These are phyloP conservation scores for Choiromyces venosus DNA, from an alignment of 495 filamentous ascomycete genomes.

Conservation along the genomic window DNA sequence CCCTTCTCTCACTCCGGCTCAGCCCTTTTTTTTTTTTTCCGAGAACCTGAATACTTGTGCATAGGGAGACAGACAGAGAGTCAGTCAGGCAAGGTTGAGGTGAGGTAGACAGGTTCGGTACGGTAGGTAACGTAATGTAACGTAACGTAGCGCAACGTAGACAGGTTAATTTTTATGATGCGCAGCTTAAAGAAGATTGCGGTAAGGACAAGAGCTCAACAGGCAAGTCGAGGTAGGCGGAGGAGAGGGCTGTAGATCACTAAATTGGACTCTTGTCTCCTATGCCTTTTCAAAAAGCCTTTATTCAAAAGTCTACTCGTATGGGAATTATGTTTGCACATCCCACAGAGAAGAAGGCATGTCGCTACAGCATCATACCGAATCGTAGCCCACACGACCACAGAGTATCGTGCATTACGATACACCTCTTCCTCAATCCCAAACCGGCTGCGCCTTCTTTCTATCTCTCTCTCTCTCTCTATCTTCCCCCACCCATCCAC, in stretches of 20 bases:
- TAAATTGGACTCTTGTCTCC: too few species aligned
- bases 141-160: background rate
- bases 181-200: background rate
- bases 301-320: background rate
- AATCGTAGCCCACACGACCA: too few species aligned
- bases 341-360: background rate
- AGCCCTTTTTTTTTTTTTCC: too few species aligned
- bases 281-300: background rate
- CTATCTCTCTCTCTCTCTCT: background rate
- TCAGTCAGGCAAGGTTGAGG: background rate
- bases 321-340: background rate
- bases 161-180: background rate
- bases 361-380: background rate
- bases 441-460: background rate
- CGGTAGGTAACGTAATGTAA: background rate
- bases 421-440: too few species aligned
- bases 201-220: background rate
- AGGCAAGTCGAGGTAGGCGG: background rate
- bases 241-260: background rate
- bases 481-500: background rate
- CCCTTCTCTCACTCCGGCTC: background rate
- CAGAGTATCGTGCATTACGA: too few species aligned
- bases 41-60: too few species aligned
- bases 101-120: background rate
- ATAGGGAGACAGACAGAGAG: background rate